Evolutionary conservation across 176 grass and related monocot genomes (phyloP).

Genomic region (Rhynchospora breviuscula): DNA sequence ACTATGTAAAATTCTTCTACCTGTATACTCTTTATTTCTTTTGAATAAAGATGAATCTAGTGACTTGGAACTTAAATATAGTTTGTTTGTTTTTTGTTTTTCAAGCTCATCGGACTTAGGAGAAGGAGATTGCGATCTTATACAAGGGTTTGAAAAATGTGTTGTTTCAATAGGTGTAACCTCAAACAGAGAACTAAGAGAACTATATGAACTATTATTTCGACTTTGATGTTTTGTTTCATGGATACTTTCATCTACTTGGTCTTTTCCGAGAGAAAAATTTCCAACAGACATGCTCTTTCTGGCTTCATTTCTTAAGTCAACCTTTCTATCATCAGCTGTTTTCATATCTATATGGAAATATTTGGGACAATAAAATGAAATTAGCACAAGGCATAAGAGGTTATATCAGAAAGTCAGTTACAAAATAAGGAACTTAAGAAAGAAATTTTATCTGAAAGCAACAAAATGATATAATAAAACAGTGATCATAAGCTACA

Average conservation of each 20-base stretch:
- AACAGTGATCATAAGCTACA: not conserved
- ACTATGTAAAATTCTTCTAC: not conserved
- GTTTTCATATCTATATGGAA: not conserved
- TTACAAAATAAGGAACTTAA: not conserved
- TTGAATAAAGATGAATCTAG: not conserved
- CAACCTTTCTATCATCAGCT: not conserved
- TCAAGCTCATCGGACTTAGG: not conserved
- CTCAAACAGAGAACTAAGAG: not conserved
- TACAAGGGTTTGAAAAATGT: not conserved
- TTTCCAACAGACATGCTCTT: not conserved
- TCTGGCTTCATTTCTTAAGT: not conserved
- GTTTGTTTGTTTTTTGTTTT: not conserved
- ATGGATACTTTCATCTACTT: not conserved
- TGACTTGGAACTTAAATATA: not conserved
- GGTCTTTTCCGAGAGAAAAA: not conserved
- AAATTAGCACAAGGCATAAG: not conserved
- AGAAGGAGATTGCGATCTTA: conserved; percentile 6
- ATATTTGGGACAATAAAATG: not conserved
- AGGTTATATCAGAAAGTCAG: too few species aligned
- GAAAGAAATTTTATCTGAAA: not conserved
- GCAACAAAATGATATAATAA: too few species aligned
- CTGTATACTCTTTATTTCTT: conserved; percentile 5
- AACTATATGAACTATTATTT: not conserved
- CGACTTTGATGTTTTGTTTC: not conserved
- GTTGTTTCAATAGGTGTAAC: not conserved